Evolutionary conservation across 176 grass and related monocot genomes (phyloP).

Genomic region (Elymus sibiricus): DNA sequence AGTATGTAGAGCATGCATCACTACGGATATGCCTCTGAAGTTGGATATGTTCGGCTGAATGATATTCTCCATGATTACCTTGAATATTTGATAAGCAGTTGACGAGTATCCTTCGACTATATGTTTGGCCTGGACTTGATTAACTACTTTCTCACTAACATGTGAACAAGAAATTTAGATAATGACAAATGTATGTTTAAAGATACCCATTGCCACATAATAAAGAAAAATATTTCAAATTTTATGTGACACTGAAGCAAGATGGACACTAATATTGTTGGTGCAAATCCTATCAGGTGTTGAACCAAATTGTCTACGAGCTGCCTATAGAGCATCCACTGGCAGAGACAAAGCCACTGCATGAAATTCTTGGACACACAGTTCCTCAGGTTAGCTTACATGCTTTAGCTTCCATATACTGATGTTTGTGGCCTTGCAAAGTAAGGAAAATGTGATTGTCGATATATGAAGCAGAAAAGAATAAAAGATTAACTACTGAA

Average conservation of each 20-base stretch:
- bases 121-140: neutral
- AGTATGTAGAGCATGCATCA: neutral
- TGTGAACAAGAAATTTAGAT: neutral
- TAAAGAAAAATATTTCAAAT: neutral
- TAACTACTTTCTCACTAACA: neutral
- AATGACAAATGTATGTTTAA: neutral
- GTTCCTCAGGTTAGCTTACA: constrained; percentile 69
- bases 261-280: neutral
- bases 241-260: neutral
- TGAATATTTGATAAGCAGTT: constrained; percentile 4
- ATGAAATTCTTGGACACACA: constrained; percentile 89
- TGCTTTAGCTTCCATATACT: neutral
- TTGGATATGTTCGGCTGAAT: neutral
- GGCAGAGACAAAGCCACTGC: constrained; percentile 70
- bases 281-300: constrained; percentile 51
- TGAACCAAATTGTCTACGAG: constrained; percentile 92
- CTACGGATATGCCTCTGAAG: neutral
- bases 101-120: neutral
- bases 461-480: neutral
- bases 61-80: neutral
- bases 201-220: constrained; percentile 5
- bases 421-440: neutral
- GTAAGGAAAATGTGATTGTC: neutral
- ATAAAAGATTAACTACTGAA: neutral
- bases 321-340: constrained; percentile 80